A percentile compares a stretch with the other conserved stretches of the same genome.
These are phyloP conservation scores for Malus orientalis DNA, from an alignment of 306 rosid genomes.

Conservation along the genomic window DNA sequence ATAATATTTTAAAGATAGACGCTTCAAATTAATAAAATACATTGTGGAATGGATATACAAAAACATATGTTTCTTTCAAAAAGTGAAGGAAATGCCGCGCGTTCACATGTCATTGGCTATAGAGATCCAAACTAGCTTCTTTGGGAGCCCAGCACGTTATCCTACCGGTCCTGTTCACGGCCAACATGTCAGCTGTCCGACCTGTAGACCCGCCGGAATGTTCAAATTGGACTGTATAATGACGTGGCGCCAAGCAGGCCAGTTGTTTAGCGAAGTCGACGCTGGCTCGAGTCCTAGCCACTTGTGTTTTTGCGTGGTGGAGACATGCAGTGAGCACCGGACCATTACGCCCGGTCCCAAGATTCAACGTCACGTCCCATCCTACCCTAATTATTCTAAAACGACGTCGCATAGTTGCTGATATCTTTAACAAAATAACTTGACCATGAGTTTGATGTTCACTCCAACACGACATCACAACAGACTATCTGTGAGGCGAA, in stretches of 20 bases:
- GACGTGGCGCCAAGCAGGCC: constrained; percentile 10
- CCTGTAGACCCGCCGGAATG: neutral
- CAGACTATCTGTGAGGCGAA: fast-evolving
- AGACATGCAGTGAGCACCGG: neutral
- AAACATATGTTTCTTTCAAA: neutral
- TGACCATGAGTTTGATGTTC: too few relatives aligned
- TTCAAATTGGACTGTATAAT: neutral
- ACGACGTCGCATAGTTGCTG: neutral
- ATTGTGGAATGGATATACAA: too few relatives aligned
- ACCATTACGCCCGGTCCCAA: neutral
- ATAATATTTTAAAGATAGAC: fast-evolving
- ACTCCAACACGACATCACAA: neutral
- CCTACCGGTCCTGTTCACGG: neutral
- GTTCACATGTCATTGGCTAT: neutral
- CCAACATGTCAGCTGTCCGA: neutral
- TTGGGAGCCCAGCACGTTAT: neutral
- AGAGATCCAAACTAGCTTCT: neutral
- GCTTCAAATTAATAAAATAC: too few relatives aligned
- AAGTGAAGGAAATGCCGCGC: neutral
- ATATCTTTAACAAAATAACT: neutral
- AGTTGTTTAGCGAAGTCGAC: neutral
- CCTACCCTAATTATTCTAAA: neutral
- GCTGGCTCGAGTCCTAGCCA: constrained; percentile 11
- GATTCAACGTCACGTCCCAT: neutral
- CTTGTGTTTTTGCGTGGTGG: constrained; percentile 13